These are phyloP conservation scores for Aphanoascus verrucosus DNA, from an alignment of 2,329 filamentous ascomycete species.

Conservation along the genomic window DNA sequence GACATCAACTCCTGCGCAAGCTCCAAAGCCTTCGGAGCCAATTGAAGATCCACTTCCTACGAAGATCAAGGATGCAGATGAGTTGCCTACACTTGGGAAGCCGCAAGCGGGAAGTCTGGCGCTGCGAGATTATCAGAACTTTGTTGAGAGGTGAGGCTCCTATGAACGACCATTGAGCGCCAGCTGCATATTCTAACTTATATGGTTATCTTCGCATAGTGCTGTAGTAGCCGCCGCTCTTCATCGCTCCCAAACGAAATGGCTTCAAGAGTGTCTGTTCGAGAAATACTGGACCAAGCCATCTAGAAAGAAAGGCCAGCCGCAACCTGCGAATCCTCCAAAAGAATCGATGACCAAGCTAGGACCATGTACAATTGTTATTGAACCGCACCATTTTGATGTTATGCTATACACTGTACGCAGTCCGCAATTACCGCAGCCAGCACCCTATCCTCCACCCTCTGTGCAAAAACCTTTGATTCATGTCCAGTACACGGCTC, in stretches of 20 bases:
- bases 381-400: constrained; percentile 55
- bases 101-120: constrained; percentile 42
- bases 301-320: constrained; percentile 44
- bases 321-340: constrained; percentile 38
- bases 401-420: constrained; percentile 47
- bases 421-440: constrained; percentile 34
- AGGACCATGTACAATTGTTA: constrained; percentile 48
- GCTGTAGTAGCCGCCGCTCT: constrained; percentile 48
- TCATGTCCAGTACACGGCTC: constrained; percentile 35
- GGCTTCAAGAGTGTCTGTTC: constrained; percentile 45
- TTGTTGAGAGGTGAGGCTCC: constrained; percentile 42
- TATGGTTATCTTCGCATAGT: constrained; percentile 28
- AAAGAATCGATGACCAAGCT: constrained; percentile 45
- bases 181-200: neutral
- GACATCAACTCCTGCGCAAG: constrained; percentile 24
- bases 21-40: constrained; percentile 23
- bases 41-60: constrained; percentile 39
- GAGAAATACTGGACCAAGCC: constrained; percentile 50
- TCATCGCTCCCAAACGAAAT: constrained; percentile 49
- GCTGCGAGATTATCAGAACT: constrained; percentile 47
- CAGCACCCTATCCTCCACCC: constrained; percentile 12
- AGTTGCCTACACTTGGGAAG: constrained; percentile 44
- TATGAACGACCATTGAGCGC: neutral
- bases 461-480: constrained; percentile 31
- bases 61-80: constrained; percentile 43